Base-by-base conservation (phyloP, 2,329 filamentous ascomycete species). In the Anisogramma anomala region DNA sequence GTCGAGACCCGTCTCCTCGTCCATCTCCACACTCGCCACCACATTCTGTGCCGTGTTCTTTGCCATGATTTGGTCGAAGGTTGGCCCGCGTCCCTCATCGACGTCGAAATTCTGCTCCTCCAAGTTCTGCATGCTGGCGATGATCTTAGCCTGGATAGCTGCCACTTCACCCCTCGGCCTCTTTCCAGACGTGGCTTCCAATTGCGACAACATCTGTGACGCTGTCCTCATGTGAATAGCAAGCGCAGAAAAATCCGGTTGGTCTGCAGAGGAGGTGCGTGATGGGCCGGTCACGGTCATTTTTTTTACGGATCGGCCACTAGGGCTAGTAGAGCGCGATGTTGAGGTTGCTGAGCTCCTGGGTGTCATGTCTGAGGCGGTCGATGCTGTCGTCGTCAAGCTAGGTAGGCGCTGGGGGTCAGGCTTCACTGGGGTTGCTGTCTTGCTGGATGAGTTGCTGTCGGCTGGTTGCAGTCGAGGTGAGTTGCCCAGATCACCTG, bases 221-320 rank as follows among this genome's bases (percentile, higher is more conserved):
- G 84, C 84, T 3, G 84, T 87, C 15, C 84, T 76, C 84, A 91
- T 91, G 57, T 91, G 84, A 10, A 84, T 88, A 10, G 84, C 85
- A 23, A 91, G 64, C 3, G 84, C 84, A 9, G 82, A 85, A 50
- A 89, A 83, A 54, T 91, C 84, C 1, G 82, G 80, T 55, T 86
- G 82, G 44, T 87, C 82, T 9, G 66, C 62, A 13, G 72, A 64
- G 19, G 66, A 67, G 49, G 70, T 73, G 35, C 73, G 68, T 38
- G 68, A 67, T 33, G 67, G 64, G 22, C 36, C 35, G 14, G 72
- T 66, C 19, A 82, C 51, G 3, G 77, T 77, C 68, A 78, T 71
- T 56, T 75, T 77, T 41, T 77, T 50, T 13, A 54, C 66, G 9
- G 45, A 47, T n/a, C 63, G 53, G 4, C 67, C 65, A 1, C 65